phyloP scores from a whole-genome alignment of 768 basidiomycete genomes.

The Amanita molliuscula region DNA sequence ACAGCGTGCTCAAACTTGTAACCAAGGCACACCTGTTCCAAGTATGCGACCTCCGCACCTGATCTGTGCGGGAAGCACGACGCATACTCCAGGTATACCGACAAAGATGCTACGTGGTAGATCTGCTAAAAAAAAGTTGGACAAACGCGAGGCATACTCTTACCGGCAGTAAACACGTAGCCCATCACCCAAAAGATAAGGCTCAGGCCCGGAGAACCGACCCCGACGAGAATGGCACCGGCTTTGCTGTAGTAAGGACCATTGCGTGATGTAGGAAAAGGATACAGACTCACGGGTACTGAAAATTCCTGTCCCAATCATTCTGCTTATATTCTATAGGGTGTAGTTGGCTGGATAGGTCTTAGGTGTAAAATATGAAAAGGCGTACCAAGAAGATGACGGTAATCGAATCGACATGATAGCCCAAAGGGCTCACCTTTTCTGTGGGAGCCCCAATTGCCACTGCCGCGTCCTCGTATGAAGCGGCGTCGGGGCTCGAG shows the following conservation, averaged over 20 bases:
- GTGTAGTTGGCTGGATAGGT: background rate
- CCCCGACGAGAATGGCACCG: constrained; percentile 24
- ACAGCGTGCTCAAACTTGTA: background rate
- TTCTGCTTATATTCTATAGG: constrained; percentile 22
- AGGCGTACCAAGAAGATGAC: constrained; percentile 16
- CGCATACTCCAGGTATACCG: constrained; percentile 34
- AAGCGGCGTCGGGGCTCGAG: constrained; percentile 10
- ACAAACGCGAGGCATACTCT: background rate
- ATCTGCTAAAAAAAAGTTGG: background rate
- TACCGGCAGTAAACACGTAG: constrained; percentile 24
- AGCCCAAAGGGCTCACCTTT: constrained; percentile 23
- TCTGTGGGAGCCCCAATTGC: constrained; percentile 21
- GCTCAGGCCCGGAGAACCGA: constrained; percentile 28
- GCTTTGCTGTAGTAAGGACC: constrained; percentile 12
- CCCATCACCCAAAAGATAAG: constrained; percentile 32
- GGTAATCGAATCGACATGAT: constrained; percentile 21
- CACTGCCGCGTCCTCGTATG: constrained; percentile 18
- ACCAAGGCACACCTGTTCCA: constrained; percentile 25
- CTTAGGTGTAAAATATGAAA: background rate
- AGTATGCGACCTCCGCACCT: constrained; percentile 38
- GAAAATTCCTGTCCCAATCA: constrained; percentile 30
- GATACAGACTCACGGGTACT: constrained; percentile 15
- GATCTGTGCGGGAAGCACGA: constrained; percentile 39
- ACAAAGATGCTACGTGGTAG: constrained; percentile 17
- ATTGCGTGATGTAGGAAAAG: background rate